Conservation (phyloP, 495 filamentous ascomycete species). For the Pseudomonodictys pantanalensis region DNA sequence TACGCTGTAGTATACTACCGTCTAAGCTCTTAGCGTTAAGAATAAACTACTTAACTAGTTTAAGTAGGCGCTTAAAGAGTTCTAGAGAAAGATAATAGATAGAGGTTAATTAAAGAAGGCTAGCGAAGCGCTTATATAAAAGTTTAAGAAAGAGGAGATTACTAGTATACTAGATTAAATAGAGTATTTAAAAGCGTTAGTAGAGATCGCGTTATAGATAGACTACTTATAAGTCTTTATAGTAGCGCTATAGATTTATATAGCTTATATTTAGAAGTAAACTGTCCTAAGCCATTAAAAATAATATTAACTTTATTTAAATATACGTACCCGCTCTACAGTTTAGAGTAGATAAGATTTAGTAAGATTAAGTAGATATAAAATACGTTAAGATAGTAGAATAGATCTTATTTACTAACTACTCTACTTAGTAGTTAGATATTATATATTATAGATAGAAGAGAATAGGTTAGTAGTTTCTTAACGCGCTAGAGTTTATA, state of each 20-base stretch:
- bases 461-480: slow-evolving; percentile 45
- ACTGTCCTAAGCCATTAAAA: slow-evolving; percentile 15
- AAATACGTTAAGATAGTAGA: not conserved
- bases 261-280: slow-evolving; percentile 3
- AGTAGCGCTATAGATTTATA: not conserved
- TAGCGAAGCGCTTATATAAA: slow-evolving; percentile 28
- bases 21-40: slow-evolving; percentile 27
- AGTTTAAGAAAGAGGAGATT: slow-evolving; percentile 35
- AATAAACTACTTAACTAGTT: slow-evolving; percentile 35
- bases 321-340: not conserved
- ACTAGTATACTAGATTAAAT: slow-evolving; percentile 30
- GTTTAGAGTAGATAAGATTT: not conserved
- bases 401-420: slow-evolving; percentile 20
- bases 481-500: slow-evolving; percentile 40
- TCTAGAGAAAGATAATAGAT: slow-evolving; percentile 27
- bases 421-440: slow-evolving; percentile 37
- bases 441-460: slow-evolving; percentile 37
- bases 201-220: slow-evolving; percentile 34
- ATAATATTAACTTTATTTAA: not conserved
- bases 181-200: slow-evolving; percentile 35
- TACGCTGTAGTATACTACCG: slow-evolving; percentile 19
- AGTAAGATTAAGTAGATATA: not conserved
- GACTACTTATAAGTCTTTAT: slow-evolving; percentile 36
- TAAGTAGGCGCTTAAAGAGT: slow-evolving; percentile 26
- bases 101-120: slow-evolving; percentile 21